These are phyloP conservation scores for Paramecium sonneborni DNA, from an alignment of 73 alveolate species.

Conservation along the genomic window DNA sequence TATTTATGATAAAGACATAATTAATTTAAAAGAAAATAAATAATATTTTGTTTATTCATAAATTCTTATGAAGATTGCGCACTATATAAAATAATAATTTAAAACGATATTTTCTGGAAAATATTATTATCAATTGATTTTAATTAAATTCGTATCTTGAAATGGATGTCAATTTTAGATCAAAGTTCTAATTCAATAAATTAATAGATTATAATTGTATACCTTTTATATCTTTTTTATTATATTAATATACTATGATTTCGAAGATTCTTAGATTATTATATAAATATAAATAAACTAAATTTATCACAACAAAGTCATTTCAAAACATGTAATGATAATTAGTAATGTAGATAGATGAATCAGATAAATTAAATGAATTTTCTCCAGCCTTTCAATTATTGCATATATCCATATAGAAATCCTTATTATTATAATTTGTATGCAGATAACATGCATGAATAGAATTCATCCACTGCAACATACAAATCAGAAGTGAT, in stretches of 20 bases:
- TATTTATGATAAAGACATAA: not conserved
- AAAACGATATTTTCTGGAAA: not conserved
- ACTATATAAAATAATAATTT: not conserved
- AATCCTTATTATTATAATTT: not conserved
- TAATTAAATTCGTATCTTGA: not conserved
- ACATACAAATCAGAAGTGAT: not conserved
- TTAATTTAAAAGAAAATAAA: not conserved
- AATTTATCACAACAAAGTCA: not conserved
- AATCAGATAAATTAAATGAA: constrained; percentile 13
- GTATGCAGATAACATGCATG: not conserved
- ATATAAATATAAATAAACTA: constrained; percentile 10
- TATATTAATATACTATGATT: not conserved
- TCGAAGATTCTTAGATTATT: not conserved
- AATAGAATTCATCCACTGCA: constrained; percentile 20
- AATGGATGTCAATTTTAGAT: not conserved
- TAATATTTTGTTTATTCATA: not conserved
- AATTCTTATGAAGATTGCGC: not conserved
- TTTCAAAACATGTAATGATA: not conserved
- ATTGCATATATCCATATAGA: constrained; percentile 3
- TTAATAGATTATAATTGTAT: not conserved
- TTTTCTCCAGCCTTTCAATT: not conserved
- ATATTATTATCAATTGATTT: not conserved
- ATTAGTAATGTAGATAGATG: not conserved
- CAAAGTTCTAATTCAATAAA: not conserved
- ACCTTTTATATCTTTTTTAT: not conserved